phyloP scores from a whole-genome alignment of 768 basidiomycete genomes.

The Boletus reticulatus region DNA sequence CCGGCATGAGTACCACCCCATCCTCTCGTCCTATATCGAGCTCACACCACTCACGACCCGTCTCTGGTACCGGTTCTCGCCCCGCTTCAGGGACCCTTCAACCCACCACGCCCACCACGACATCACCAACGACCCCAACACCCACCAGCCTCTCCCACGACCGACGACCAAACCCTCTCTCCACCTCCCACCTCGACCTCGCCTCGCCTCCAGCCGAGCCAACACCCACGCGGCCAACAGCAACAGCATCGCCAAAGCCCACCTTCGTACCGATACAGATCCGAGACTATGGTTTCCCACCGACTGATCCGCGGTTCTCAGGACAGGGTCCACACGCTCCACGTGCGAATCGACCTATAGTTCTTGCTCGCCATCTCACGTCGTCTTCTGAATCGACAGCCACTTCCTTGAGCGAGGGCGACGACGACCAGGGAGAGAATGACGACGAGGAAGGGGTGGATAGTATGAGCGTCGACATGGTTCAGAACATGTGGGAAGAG shows the following conservation, averaged over 20 bases:
- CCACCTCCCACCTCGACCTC: neutral
- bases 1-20: slow-evolving; percentile 11
- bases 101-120: neutral
- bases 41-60: slow-evolving; percentile 4
- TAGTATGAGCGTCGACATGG: neutral
- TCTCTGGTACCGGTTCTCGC: slow-evolving; percentile 3
- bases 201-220: neutral
- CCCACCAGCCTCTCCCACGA: neutral
- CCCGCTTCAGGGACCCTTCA: neutral
- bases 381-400: slow-evolving; percentile 14
- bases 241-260: neutral
- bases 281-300: slow-evolving; percentile 48
- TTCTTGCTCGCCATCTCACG: slow-evolving; percentile 29
- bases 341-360: slow-evolving; percentile 34
- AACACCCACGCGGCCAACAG: neutral
- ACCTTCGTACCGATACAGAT: slow-evolving; percentile 36
- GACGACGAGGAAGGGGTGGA: slow-evolving; percentile 11
- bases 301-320: slow-evolving; percentile 41
- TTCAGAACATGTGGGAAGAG: slow-evolving; percentile 19
- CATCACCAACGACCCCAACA: neutral
- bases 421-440: slow-evolving; percentile 3
- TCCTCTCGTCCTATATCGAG: slow-evolving; percentile 22
- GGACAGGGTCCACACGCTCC: slow-evolving; percentile 43
- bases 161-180: neutral
- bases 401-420: slow-evolving; percentile 7